Percentiles rank a stretch among this genome's conserved stretches.
These are phyloP conservation scores for Orbilia blumenaviensis DNA, from an alignment of 2,329 filamentous ascomycete species.

Conservation along the genomic window DNA sequence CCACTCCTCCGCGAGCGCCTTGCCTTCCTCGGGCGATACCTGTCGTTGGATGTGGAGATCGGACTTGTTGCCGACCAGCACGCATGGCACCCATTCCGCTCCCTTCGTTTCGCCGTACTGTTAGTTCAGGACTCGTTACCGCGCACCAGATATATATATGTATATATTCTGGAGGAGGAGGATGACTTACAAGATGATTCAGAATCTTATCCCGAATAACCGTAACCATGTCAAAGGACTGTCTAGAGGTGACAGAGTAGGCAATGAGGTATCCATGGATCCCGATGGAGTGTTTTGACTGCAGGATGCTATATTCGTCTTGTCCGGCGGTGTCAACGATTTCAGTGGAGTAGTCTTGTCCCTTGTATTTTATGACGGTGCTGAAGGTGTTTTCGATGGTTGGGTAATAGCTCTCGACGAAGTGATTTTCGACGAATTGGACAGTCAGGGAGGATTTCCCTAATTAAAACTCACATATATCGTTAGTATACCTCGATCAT, in stretches of 20 bases:
- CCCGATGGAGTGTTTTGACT: constrained; percentile 98
- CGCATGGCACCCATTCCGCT: constrained; percentile 88
- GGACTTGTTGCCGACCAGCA: constrained; percentile 96
- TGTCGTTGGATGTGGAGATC: constrained; percentile 94
- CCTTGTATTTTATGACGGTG: constrained; percentile 91
- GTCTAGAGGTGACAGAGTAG: constrained; percentile 93
- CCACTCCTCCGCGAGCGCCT: constrained; percentile 83
- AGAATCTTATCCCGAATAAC: constrained; percentile 97
- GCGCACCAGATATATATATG: too few species aligned
- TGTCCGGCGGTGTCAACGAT: constrained; percentile 98
- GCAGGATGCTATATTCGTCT: constrained; percentile 98
- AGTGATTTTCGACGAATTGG: constrained; percentile 95
- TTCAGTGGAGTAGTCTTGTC: constrained; percentile 92
- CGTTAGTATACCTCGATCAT: neutral
- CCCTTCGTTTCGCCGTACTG: constrained; percentile 67
- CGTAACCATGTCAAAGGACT: constrained; percentile 96
- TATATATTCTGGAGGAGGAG: constrained; percentile 8
- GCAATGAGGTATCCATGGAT: constrained; percentile 99
- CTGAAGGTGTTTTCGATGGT: constrained; percentile 99
- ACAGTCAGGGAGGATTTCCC: constrained; percentile 98
- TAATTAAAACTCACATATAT: constrained; percentile 60
- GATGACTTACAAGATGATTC: constrained; percentile 81
- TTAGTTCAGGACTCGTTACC: neutral
- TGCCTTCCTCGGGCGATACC: constrained; percentile 84
- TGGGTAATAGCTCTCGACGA: constrained; percentile 98